Evolutionary conservation across 1,284 basidiomycete species (phyloP).

Genomic region (Rhodofomes roseus): DNA sequence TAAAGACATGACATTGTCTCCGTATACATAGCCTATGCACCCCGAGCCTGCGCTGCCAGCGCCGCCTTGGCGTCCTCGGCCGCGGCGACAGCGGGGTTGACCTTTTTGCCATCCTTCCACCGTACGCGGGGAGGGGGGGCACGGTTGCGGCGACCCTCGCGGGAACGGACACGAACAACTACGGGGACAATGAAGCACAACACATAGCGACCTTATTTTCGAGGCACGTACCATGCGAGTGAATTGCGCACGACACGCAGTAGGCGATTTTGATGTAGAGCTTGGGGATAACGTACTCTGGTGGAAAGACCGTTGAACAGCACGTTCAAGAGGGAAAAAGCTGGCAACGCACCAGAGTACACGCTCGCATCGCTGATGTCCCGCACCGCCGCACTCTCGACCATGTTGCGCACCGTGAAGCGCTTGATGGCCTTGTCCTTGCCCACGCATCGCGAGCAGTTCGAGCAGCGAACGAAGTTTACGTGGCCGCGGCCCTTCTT

Average conservation of each 20-base stretch:
- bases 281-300: slow-evolving; percentile 97
- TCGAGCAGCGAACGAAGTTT: slow-evolving; percentile 92
- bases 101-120: slow-evolving; percentile 99
- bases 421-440: slow-evolving; percentile 99
- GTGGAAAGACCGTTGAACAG: not conserved
- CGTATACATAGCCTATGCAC: slow-evolving; percentile 21
- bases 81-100: slow-evolving; percentile 68
- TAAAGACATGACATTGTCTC: slow-evolving; percentile 1
- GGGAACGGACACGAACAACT: slow-evolving; percentile 96
- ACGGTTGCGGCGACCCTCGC: slow-evolving; percentile 92
- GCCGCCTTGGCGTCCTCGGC: slow-evolving; percentile 44
- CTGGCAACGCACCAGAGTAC: slow-evolving; percentile 71
- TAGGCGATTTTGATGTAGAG: slow-evolving; percentile 99
- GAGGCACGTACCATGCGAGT: slow-evolving; percentile 82
- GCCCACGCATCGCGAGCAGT: slow-evolving; percentile 92
- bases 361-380: slow-evolving; percentile 97
- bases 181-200: slow-evolving; percentile 2
- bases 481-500: slow-evolving; percentile 98
- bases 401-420: slow-evolving; percentile 99
- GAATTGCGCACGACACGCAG: slow-evolving; percentile 99
- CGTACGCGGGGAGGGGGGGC: slow-evolving; percentile 93
- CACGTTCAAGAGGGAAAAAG: not conserved
- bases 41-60: slow-evolving; percentile 22
- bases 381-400: slow-evolving; percentile 96
- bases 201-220: not conserved